These are phyloP conservation scores for Aspergillus nidulans DNA, from an alignment of 495 filamentous ascomycete genomes.

Conservation along the genomic window DNA sequence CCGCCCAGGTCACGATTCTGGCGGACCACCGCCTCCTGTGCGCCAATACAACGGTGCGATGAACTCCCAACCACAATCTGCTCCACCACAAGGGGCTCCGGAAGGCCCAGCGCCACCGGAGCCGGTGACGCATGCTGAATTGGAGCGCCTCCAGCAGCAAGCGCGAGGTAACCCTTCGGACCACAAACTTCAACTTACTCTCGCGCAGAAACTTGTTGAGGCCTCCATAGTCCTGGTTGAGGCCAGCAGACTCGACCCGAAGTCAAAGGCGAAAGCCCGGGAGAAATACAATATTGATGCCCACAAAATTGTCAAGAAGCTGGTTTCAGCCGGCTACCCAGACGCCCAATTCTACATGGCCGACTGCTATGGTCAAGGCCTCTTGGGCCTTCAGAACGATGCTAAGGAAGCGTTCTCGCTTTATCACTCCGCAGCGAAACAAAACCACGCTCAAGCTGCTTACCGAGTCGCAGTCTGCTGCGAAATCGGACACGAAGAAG, in stretches of 20 bases:
- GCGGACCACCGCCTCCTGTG: slow-evolving; percentile 62
- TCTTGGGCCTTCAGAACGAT: slow-evolving; percentile 66
- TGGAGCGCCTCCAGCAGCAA: slow-evolving; percentile 66
- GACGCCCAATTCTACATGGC: slow-evolving; percentile 95
- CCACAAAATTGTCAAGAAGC: slow-evolving; percentile 84
- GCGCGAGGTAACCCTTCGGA: slow-evolving; percentile 68
- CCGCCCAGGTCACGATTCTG: slow-evolving; percentile 65
- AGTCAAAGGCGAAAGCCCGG: slow-evolving; percentile 66
- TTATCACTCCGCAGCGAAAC: slow-evolving; percentile 90
- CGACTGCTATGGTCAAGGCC: slow-evolving; percentile 79
- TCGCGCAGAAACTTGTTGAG: slow-evolving; percentile 85
- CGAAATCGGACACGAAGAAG: slow-evolving; percentile 91
- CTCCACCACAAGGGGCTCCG: slow-evolving; percentile 28
- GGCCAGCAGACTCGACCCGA: slow-evolving; percentile 65
- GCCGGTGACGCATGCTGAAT: slow-evolving; percentile 72
- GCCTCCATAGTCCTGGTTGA: slow-evolving; percentile 74
- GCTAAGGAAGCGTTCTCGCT: slow-evolving; percentile 85
- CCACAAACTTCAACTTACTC: slow-evolving; percentile 59
- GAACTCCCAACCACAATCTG: slow-evolving; percentile 27
- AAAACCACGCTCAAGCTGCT: slow-evolving; percentile 76
- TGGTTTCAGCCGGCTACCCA: slow-evolving; percentile 59
- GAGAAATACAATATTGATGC: slow-evolving; percentile 84
- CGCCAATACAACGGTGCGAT: slow-evolving; percentile 61
- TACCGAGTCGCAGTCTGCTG: slow-evolving; percentile 97
- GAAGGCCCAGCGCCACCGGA: slow-evolving; percentile 24